phyloP scores from a whole-genome alignment of 345 rosid species.

The Hevea brasiliensis region DNA sequence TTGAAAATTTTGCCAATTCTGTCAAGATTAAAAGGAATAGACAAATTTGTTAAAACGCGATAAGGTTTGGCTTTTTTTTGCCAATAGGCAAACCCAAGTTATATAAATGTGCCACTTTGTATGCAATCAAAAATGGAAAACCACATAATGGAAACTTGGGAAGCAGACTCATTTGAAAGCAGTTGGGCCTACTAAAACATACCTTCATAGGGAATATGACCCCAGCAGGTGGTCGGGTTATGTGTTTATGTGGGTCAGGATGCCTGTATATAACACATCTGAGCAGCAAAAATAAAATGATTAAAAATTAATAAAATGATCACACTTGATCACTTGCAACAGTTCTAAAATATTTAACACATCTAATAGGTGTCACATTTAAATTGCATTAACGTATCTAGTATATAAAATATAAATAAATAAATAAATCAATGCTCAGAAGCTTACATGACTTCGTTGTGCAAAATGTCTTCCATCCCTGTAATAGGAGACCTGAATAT shows the following conservation, averaged over 20 bases:
- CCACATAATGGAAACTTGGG: background rate
- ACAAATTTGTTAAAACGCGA: no score
- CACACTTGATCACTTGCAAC: background rate
- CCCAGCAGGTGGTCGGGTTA: conserved; percentile 58
- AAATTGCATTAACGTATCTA: background rate
- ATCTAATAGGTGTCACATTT: background rate
- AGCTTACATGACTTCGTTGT: conserved; percentile 86
- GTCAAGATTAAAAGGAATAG: no score
- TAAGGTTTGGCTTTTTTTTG: no score
- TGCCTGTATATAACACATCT: conserved; percentile 83
- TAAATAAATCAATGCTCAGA: background rate
- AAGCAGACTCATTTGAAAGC: background rate
- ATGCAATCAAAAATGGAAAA: background rate
- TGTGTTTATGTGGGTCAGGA: conserved; percentile 69
- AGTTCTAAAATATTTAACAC: background rate
- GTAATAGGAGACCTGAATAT: conserved; percentile 71
- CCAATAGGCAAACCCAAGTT: no score
- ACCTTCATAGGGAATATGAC: conserved; percentile 78
- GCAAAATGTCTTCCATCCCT: conserved; percentile 81
- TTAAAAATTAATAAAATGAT: conserved; percentile 4
- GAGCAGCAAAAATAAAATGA: conserved; percentile 22
- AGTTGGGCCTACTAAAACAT: conserved; percentile 8
- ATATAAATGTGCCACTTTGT: background rate
- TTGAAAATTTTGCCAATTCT: no score
- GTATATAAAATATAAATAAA: background rate